These are phyloP conservation scores for Aureobasidium uvarum DNA, from an alignment of 2,329 filamentous ascomycete genomes.

Conservation along the genomic window DNA sequence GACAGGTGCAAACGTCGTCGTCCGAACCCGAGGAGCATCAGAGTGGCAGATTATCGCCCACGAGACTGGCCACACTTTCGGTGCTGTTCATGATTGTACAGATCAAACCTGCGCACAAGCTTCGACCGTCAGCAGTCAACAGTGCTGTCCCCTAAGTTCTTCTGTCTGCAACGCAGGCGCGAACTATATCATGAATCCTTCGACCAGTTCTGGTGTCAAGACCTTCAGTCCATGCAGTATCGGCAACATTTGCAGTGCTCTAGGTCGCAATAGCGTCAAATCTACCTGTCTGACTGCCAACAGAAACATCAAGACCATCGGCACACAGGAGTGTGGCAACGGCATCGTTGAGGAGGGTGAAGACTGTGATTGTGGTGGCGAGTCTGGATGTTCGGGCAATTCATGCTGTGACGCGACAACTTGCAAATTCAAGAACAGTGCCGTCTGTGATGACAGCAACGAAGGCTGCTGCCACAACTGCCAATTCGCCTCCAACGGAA, in stretches of 20 bases:
- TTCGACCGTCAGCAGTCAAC: constrained; percentile 58
- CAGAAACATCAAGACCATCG: constrained; percentile 75
- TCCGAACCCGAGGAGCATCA: constrained; percentile 63
- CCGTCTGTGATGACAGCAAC: constrained; percentile 80
- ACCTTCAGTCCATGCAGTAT: constrained; percentile 85
- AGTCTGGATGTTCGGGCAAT: constrained; percentile 68
- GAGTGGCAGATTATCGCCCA: constrained; percentile 98
- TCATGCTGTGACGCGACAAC: constrained; percentile 80
- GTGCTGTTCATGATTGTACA: constrained; percentile 91
- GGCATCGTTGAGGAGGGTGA: constrained; percentile 94
- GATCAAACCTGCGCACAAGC: constrained; percentile 63
- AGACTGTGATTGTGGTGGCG: constrained; percentile 92
- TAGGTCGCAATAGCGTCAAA: constrained; percentile 74
- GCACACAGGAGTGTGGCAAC: constrained; percentile 86
- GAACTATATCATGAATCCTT: constrained; percentile 96
- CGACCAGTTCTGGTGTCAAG: constrained; percentile 68
- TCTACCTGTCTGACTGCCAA: constrained; percentile 80
- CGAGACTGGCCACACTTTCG: constrained; percentile 91
- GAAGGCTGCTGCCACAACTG: constrained; percentile 79
- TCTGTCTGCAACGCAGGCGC: constrained; percentile 69
- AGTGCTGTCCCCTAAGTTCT: constrained; percentile 76
- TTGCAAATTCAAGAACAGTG: constrained; percentile 74
- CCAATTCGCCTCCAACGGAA: constrained; percentile 63
- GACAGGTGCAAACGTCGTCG: constrained; percentile 84
- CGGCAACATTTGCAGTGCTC: constrained; percentile 88